Percentiles rank a stretch among this genome's conserved stretches.
Evolutionary conservation across 106 monocot genomes (phyloP).

Genomic region (Narthecium ossifragum): DNA sequence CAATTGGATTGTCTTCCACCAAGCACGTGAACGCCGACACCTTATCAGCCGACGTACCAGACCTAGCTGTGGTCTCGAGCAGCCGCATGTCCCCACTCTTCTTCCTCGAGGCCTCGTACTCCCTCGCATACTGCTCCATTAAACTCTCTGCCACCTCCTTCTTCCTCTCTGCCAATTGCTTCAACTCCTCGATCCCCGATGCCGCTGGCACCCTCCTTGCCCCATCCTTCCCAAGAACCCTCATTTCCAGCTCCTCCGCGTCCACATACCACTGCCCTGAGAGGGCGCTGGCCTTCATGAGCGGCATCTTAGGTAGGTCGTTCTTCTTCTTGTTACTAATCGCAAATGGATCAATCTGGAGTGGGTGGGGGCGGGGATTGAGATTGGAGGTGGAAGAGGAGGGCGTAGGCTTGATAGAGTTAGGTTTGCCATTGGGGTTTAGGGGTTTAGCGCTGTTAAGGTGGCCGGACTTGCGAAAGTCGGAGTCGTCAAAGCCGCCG

Average conservation of each 20-base stretch:
- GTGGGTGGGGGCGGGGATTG: conserved; percentile 40
- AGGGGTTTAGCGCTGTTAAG: too few relatives aligned
- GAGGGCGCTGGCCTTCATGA: conserved; percentile 44
- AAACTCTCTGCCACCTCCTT: conserved; percentile 61
- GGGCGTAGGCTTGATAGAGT: conserved; percentile 13
- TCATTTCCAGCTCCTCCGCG: conserved; percentile 60
- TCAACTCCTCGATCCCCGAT: conserved; percentile 45
- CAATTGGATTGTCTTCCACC: conserved; percentile 88
- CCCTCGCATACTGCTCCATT: conserved; percentile 52
- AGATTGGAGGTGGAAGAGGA: background rate
- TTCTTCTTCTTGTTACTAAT: background rate
- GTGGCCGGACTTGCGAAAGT: conserved; percentile 74
- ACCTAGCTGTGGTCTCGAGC: conserved; percentile 53
- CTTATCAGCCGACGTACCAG: conserved; percentile 83
- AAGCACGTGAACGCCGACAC: conserved; percentile 77
- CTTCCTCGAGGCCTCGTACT: conserved; percentile 45
- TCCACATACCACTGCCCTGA: conserved; percentile 68
- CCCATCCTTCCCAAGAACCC: conserved; percentile 21
- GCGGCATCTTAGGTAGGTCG: conserved; percentile 21
- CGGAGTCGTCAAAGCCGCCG: conserved; percentile 78
- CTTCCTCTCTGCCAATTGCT: conserved; percentile 45
- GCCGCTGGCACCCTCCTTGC: conserved; percentile 8
- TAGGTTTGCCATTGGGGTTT: conserved; percentile 6
- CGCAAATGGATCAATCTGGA: conserved; percentile 34
- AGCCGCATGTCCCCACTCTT: conserved; percentile 57